Conservation (phyloP, 495 filamentous ascomycete species). For the Podospora didyma region DNA sequence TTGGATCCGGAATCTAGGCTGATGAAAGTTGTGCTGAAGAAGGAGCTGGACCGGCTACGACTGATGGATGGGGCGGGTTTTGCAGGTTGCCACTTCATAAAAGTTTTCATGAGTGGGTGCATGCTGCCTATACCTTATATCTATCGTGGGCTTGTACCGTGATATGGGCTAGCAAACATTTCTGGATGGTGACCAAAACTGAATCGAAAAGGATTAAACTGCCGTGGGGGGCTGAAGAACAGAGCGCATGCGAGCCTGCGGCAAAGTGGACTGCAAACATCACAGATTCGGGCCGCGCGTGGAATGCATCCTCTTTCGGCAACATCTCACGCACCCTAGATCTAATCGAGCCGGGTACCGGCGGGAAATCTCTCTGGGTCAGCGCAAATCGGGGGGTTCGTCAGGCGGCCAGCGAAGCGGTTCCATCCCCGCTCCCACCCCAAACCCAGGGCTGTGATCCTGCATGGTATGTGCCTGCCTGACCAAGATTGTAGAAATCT, state of each 20-base stretch:
- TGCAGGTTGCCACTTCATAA: too few species aligned
- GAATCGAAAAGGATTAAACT: too few species aligned
- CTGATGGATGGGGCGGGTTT: too few species aligned
- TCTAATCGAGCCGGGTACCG: not conserved
- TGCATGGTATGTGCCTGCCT: constrained; percentile 2
- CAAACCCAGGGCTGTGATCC: not conserved
- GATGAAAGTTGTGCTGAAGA: too few species aligned
- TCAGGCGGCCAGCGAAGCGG: not conserved
- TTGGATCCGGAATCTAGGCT: too few species aligned
- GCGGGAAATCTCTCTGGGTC: not conserved
- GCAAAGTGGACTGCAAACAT: constrained; percentile 1
- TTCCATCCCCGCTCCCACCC: not conserved
- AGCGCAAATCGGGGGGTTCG: not conserved
- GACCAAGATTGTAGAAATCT: constrained; percentile 1
- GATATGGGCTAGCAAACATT: too few species aligned
- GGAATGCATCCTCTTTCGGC: constrained; percentile 2
- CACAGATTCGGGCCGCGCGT: constrained; percentile 2
- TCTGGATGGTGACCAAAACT: too few species aligned
- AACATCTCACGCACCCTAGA: constrained; percentile 2
- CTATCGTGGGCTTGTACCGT: too few species aligned
- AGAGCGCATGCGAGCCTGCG: not conserved
- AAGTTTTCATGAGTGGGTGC: too few species aligned
- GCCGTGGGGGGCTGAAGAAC: not conserved
- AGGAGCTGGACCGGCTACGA: too few species aligned
- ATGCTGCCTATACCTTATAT: too few species aligned